Base-by-base conservation (phyloP, 2,329 filamentous ascomycete species). In the Thermoascus crustaceus region DNA sequence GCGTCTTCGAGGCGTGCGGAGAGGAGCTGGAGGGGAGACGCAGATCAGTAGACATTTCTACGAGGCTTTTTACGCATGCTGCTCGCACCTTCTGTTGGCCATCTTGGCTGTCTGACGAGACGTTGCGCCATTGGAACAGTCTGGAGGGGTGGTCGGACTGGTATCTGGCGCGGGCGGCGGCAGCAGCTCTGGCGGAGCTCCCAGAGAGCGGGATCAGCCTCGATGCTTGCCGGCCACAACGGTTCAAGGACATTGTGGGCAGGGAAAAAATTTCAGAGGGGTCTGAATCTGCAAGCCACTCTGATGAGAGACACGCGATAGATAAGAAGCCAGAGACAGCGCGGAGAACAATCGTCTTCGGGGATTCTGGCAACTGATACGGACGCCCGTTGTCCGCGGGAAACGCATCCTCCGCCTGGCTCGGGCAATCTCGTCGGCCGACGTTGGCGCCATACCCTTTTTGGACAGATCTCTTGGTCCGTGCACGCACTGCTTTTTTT, bases 1-100 rank as follows among this genome's bases (percentile, higher is more conserved):
- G 86, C 85, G 53, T 91, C 75, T 57, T 87, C 73, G 34, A 98
- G 75, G 56, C 82, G 72, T 38, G 83, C 74, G 30, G 83, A 76
- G 35, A 98, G 79, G 37, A 95, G 68, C 87, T 95, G 45, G 21
- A 38, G 29, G 27, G 16, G 30, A 16, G 17, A 2, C 25, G 9
- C 20, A 30, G 21, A 30, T 47, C 37, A 46, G 34, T 7, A 31
- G 39, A 20, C 24, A 39, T 29, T 31, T n/a, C 14, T 7, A 24
- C 26, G 17, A 21, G 6, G 29, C 16, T 37, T 38, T 40, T 40
- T 23, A 19, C 14, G 19, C 24, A 18, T 11, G 22, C 13, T 7
- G 14, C 25, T 32, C 47, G 29, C 42, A 66, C 63, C 49, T 58
- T 60, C 33, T 66, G 63, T 44, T 67, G 64, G 27, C 53, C 53